Evolutionary conservation across 2,329 filamentous ascomycete genomes (phyloP).

Genomic region (Arthrobotrys conoides): DNA sequence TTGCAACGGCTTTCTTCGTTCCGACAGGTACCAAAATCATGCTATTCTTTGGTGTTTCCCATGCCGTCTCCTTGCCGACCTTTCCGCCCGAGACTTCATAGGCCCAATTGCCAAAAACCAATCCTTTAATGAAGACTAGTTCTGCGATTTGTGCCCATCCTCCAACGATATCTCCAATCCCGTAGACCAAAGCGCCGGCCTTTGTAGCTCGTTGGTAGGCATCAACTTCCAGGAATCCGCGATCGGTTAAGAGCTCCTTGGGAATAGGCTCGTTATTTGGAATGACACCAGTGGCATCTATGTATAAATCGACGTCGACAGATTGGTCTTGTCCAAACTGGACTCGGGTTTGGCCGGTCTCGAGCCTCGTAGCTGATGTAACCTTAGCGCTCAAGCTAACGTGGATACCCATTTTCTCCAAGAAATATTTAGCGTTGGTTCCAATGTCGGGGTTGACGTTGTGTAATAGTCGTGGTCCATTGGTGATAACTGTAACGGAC

Average conservation of each 20-base stretch:
- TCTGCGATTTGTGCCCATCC: conserved; percentile 56
- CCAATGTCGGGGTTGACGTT: conserved; percentile 57
- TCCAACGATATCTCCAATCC: conserved; percentile 54
- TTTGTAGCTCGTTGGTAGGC: conserved; percentile 49
- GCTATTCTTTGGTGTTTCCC: conserved; percentile 43
- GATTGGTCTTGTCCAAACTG: conserved; percentile 43
- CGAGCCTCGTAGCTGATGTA: conserved; percentile 32
- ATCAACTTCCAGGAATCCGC: conserved; percentile 55
- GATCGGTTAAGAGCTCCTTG: conserved; percentile 41
- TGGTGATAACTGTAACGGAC: conserved; percentile 50
- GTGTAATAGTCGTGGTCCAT: conserved; percentile 45
- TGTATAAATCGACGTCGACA: conserved; percentile 56
- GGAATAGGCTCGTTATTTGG: conserved; percentile 53
- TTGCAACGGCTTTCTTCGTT: conserved; percentile 49
- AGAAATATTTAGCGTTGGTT: conserved; percentile 44
- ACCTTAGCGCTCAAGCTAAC: conserved; percentile 34
- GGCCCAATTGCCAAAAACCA: conserved; percentile 46
- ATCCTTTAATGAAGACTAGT: conserved; percentile 40
- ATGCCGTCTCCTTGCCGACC: conserved; percentile 51
- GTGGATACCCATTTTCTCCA: conserved; percentile 49
- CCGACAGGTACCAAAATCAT: conserved; percentile 57
- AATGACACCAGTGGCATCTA: conserved; percentile 53
- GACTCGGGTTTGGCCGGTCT: conserved; percentile 47
- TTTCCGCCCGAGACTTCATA: conserved; percentile 51
- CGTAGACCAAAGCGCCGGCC: conserved; percentile 48